Conservation (phyloP, 805 yeast species). For the Spathaspora sp. region DNA sequence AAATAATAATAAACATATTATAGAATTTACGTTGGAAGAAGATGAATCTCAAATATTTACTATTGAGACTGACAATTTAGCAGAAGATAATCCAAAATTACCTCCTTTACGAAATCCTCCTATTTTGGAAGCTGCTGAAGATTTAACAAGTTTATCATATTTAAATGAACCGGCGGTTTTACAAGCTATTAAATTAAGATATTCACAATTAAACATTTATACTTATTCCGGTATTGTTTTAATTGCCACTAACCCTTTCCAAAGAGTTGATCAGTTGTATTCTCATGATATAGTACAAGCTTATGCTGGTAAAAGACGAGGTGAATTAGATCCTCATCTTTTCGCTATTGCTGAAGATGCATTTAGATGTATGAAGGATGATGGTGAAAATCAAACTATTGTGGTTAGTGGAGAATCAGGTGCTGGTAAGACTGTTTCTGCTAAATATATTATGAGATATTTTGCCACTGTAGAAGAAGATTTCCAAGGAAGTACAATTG, state of each 20-base stretch:
- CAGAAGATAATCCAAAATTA: conserved; percentile 53
- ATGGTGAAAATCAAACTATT: conserved; percentile 84
- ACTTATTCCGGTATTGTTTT: conserved; percentile 96
- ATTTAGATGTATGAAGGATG: conserved; percentile 87
- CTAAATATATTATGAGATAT: conserved; percentile 95
- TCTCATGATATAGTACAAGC: conserved; percentile 92
- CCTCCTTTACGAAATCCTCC: conserved; percentile 92
- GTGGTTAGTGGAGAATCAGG: conserved; percentile 98
- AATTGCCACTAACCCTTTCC: conserved; percentile 95
- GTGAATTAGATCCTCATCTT: conserved; percentile 94
- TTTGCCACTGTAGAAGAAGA: conserved; percentile 86
- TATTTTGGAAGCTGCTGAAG: conserved; percentile 88
- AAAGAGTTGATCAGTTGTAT: conserved; percentile 84
- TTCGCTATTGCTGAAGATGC: conserved; percentile 99
- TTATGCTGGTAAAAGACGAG: conserved; percentile 87
- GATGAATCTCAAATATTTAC: conserved; percentile 39
- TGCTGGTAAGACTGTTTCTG: conserved; percentile 97
- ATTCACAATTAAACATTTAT: conserved; percentile 84
- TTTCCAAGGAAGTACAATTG: conserved; percentile 28
- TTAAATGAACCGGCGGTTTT: conserved; percentile 95
- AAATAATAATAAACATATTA: conserved; percentile 40
- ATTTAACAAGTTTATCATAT: conserved; percentile 86
- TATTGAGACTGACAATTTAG: conserved; percentile 46
- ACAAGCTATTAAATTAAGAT: conserved; percentile 87
- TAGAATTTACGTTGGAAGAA: conserved; percentile 53